Conservation (phyloP, 495 filamentous ascomycete species). For the Cercophora scortea region DNA sequence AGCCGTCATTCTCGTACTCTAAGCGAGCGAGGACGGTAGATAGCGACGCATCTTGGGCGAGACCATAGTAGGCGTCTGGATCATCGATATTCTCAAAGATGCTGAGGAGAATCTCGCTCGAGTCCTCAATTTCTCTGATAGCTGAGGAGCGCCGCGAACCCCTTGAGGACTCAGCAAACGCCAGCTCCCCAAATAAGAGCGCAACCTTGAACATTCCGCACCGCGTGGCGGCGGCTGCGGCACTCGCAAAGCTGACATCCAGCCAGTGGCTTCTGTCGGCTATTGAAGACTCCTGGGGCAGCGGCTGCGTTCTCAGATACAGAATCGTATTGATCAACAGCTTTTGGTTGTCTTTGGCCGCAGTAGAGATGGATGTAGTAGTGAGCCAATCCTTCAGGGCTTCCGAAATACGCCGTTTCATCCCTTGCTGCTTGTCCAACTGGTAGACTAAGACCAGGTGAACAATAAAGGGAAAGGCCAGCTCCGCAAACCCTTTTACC, state of each 20-base stretch:
- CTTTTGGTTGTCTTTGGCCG: conserved; percentile 38
- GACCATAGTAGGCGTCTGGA: conserved; percentile 93
- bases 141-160: conserved; percentile 61
- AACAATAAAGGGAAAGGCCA: conserved; percentile 68
- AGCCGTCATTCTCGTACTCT: conserved; percentile 85
- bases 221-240: conserved; percentile 64
- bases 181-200: conserved; percentile 73
- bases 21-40: conserved; percentile 69
- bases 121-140: conserved; percentile 41
- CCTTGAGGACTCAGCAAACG: conserved; percentile 44
- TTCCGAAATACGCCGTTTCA: conserved; percentile 41
- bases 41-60: conserved; percentile 68
- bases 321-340: conserved; percentile 72
- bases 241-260: conserved; percentile 66
- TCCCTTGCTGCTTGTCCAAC: conserved; percentile 36
- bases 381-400: conserved; percentile 44
- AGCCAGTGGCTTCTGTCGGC: conserved; percentile 79
- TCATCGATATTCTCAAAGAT: conserved; percentile 91
- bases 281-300: conserved; percentile 66
- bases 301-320: conserved; percentile 78
- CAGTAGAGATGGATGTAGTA: conserved; percentile 17
- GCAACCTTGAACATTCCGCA: conserved; percentile 86
- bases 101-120: conserved; percentile 60
- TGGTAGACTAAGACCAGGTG: conserved; percentile 64
- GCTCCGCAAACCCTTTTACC: conserved; percentile 59